These are phyloP conservation scores for Dryas integrifolia DNA, from an alignment of 331 rosid species.

Conservation along the genomic window DNA sequence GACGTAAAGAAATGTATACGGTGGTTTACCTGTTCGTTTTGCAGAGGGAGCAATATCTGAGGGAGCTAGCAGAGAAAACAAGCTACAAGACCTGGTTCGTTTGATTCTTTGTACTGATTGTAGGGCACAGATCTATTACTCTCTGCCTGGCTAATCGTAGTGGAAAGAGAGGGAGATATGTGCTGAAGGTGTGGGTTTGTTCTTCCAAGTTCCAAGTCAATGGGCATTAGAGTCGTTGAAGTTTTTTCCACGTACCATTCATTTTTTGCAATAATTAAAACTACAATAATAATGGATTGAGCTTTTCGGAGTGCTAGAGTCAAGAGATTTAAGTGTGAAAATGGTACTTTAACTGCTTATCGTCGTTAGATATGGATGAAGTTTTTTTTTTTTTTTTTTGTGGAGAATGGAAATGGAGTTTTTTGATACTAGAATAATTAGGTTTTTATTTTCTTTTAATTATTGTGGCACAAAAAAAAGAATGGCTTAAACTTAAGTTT, in stretches of 20 bases:
- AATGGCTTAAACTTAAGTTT: no score
- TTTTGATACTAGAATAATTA: no score
- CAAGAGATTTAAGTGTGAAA: no score
- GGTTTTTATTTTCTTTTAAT: no score
- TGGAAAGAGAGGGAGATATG: not conserved
- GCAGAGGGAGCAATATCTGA: not conserved
- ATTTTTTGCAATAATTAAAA: no score
- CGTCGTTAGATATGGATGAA: not conserved
- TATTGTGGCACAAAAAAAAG: no score
- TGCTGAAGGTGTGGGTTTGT: not conserved
- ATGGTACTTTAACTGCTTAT: no score
- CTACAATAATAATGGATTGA: no score
- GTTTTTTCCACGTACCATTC: not conserved
- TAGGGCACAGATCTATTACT: not conserved
- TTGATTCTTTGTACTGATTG: not conserved
- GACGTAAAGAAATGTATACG: not conserved
- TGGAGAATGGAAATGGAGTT: no score
- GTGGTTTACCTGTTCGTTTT: not conserved
- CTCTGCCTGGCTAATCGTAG: not conserved
- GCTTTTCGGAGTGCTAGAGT: no score
- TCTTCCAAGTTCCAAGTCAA: not conserved
- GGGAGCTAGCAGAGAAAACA: not conserved
- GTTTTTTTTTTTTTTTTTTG: not conserved
- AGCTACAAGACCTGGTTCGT: not conserved
- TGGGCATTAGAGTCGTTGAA: not conserved